Conservation (phyloP, 148 eudicot species). For the Rhododendron williamsianum region DNA sequence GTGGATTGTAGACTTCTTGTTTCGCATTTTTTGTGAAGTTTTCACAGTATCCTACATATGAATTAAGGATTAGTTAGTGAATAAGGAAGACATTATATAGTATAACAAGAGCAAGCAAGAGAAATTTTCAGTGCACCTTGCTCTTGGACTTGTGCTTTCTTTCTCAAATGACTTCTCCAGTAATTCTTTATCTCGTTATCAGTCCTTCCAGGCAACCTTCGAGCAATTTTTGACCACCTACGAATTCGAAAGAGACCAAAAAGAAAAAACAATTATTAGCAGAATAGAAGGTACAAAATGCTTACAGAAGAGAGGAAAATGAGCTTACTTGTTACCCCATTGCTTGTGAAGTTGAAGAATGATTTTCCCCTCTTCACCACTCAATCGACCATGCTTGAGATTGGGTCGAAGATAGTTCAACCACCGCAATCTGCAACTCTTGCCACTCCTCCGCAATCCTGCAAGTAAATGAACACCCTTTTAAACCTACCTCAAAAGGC, state of each 20-base stretch:
- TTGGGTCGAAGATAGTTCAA: constrained; percentile 61
- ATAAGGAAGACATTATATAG: neutral
- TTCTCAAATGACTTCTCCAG: constrained; percentile 52
- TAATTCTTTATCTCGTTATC: constrained; percentile 69
- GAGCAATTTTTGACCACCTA: constrained; percentile 57
- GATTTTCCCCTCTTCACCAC: constrained; percentile 40
- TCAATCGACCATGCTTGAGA: constrained; percentile 53
- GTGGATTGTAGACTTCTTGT: neutral
- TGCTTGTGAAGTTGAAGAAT: constrained; percentile 46
- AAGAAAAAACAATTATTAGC: neutral
- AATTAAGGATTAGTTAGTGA: neutral
- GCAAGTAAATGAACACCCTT: neutral
- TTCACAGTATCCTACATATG: neutral
- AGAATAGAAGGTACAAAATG: neutral
- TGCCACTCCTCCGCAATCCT: constrained; percentile 67
- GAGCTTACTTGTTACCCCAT: constrained; percentile 68
- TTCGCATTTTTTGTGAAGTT: neutral
- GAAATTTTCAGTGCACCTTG: constrained; percentile 17
- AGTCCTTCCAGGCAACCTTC: constrained; percentile 54
- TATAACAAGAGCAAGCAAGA: neutral
- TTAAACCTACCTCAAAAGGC: neutral
- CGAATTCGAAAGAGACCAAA: neutral
- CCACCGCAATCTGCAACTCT: constrained; percentile 73
- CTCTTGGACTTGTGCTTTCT: constrained; percentile 20
- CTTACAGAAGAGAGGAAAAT: neutral